Base-by-base conservation (phyloP, 1,284 basidiomycete species). In the Singerocomus inundabilis region DNA sequence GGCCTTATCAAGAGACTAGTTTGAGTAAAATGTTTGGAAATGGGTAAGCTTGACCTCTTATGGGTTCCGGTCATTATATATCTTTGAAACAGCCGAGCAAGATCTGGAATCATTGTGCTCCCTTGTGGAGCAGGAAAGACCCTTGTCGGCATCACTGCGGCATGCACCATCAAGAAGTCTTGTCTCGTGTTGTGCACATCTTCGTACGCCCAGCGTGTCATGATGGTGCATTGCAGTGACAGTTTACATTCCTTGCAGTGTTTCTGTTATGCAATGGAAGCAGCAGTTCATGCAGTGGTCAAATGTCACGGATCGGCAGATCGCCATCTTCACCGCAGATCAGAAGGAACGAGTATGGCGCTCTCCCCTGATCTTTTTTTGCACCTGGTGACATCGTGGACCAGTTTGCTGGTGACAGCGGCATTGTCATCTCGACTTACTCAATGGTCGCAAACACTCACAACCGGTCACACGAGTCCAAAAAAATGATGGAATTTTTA, bases 81-180 rank as follows among this genome's bases (percentile, higher is more conserved):
- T 6, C 53, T 51, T 46, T 25, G 18, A 48, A 49, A 53, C 53
- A 93, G 94, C 44, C 93, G 95, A 65, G 95, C 95, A 39, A 83
- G 95, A 50, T 98, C 95, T 42, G 97, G 97, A 4, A 99, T 99
- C 61, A 99, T 99, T 56, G 97, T 99, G 5, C 76, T 99, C 29
- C 97, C 97, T 34, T 99, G 97, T 66, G 97, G 97, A 53, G 97
- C 97, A 29, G 97, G 97, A 41, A 99, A 99, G 76, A 99, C 97
- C 10, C 81, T 99, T 5, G 97, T 99, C 6, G 97, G 97, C 15
- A 98, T 99, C 63, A 99, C 97, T 1, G 97, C 97, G 4, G 97
- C 97, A 11, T 98, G 95, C 65, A 99, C 97, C 16, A 97, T 99
- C 74, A 98, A 98, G 75, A 99, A 99, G 76, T 97, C 93, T 29